A percentile compares a stretch with the other conserved stretches of the same genome.
phyloP scores from a whole-genome alignment of 768 basidiomycete genomes.

The Calocera cornea region DNA sequence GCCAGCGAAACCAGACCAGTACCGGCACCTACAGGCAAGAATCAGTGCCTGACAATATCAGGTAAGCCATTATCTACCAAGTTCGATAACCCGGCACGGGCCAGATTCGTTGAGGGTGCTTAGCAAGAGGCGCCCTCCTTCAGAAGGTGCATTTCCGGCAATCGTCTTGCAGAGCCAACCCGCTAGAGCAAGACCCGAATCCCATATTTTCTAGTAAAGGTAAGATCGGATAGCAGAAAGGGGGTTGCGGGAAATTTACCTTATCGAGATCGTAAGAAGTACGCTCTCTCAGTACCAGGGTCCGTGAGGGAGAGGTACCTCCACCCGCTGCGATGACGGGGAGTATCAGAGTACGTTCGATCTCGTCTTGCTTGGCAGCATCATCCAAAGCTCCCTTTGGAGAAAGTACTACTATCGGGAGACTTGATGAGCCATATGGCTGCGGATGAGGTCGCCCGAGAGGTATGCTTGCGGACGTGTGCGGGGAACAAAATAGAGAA shows the following conservation, averaged over 20 bases:
- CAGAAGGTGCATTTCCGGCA: neutral
- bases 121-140: neutral
- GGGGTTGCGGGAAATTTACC: conserved; percentile 32
- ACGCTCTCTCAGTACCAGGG: conserved; percentile 53
- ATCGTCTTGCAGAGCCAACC: conserved; percentile 47
- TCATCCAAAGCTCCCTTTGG: conserved; percentile 9
- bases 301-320: conserved; percentile 10
- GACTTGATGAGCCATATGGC: neutral
- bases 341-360: conserved; percentile 43
- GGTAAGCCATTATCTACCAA: conserved; percentile 36
- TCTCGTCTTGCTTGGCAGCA: conserved; percentile 48
- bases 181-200: conserved; percentile 76
- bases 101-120: neutral
- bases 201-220: conserved; percentile 77
- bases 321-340: conserved; percentile 9
- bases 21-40: conserved; percentile 49
- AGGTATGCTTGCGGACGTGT: conserved; percentile 3
- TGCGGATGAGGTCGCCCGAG: neutral
- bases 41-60: neutral
- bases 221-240: neutral
- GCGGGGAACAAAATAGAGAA: conserved; percentile 28
- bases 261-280: conserved; percentile 90
- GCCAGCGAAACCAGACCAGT: conserved; percentile 69
- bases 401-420: neutral
- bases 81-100: conserved; percentile 42